Evolutionary conservation across 169 alveolate genomes (phyloP).

Genomic region (Plasmodium blacklocki): DNA sequence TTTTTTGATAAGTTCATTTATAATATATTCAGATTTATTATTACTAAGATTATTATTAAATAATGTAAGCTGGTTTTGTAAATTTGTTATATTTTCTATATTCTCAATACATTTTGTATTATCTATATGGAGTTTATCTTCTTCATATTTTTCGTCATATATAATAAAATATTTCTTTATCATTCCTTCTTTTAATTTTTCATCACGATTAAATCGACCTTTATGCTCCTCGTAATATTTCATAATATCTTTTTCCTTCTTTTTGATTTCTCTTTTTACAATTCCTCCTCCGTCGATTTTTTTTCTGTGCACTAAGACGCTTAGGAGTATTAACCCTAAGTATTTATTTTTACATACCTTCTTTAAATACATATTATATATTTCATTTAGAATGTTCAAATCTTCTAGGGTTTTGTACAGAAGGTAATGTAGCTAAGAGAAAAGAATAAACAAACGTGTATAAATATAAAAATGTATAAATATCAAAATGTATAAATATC

Average conservation of each 20-base stretch:
- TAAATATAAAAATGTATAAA: no score
- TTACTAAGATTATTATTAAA: not conserved
- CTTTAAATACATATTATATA: conserved; percentile 26
- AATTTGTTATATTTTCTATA: no score
- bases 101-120: no score
- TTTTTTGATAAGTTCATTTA: conserved; percentile 4
- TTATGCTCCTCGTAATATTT: conserved; percentile 7
- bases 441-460: not conserved
- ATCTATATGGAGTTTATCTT: not conserved
- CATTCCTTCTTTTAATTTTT: not conserved
- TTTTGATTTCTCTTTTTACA: conserved; percentile 46
- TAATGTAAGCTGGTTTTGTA: no score
- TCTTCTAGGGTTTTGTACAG: conserved; percentile 53
- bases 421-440: conserved; percentile 16
- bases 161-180: conserved; percentile 62
- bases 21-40: not conserved
- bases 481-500: not conserved
- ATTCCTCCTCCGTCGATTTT: conserved; percentile 75
- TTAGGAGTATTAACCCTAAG: conserved; percentile 29
- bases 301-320: conserved; percentile 57
- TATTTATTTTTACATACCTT: conserved; percentile 57
- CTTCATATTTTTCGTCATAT: conserved; percentile 9
- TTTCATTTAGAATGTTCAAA: conserved; percentile 17
- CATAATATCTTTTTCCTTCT: conserved; percentile 37
- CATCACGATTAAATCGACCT: not conserved